Base-by-base conservation (phyloP, 306 rosid species). In the Ziziphus jujuba region DNA sequence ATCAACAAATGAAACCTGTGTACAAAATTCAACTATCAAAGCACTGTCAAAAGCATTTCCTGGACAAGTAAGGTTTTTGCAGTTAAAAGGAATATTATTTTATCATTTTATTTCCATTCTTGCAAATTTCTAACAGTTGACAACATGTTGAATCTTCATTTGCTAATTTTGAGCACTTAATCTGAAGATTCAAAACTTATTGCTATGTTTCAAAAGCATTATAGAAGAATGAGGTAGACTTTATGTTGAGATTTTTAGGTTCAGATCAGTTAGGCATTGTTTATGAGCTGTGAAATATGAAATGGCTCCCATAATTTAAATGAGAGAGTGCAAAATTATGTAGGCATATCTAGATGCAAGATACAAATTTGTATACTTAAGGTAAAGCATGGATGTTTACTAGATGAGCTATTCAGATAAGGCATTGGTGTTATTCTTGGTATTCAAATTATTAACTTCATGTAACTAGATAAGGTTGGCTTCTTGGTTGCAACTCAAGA, bases 41-140 rank as follows among this genome's bases (percentile, higher is more conserved):
- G 87, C 92, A 61, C 68, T 93, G 71, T 80, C 84, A 50, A 44
- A 80, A 77, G 99, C 90, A 57, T 93, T 89, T 72, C 89, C 90
- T 12, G 91, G 88, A 71, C 86, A 93, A 81, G 99, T 90, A 86
- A 34, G 86, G 52, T 59, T 35, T 52, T 35, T 52, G 33, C 6
- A 56, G 55, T 34, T 63, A 14, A 56, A 34, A 20, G 8, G 22
- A 48, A 21, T 63, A 55, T 57, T 20, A 2, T 7, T 40, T 19
- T 51, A 14, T 28, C 33, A 28, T 47, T 25, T 23, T 52, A 55
- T 75, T 55, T 75, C 17, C 21, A 9, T 19, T 19, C 6, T 61
- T 22, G 66, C 75, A 14, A n/a, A 9, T 38, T 10, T 34, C 36
- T 36, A 40, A 34, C 33, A n/a, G 23, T 60, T 9, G 6, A 9